These are phyloP conservation scores for Penicillium flavigenum DNA, from an alignment of 495 filamentous ascomycete genomes.

Conservation along the genomic window DNA sequence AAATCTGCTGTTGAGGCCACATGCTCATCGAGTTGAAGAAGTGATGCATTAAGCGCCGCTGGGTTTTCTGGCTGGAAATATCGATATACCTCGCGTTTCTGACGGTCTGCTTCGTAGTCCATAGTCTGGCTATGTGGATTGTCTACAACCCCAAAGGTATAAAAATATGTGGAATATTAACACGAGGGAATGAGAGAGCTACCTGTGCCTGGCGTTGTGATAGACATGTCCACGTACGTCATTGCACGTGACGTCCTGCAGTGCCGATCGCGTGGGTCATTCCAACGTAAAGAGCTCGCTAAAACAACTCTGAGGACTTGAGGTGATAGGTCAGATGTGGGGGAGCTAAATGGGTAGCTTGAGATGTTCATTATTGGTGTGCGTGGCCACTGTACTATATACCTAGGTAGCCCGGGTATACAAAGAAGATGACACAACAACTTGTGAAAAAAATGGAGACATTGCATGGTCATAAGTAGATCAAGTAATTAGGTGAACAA, in stretches of 20 bases:
- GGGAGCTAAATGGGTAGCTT: neutral
- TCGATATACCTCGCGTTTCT: conserved; percentile 33
- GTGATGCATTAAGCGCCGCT: conserved; percentile 4
- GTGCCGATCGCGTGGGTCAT: neutral
- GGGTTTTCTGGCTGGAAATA: conserved; percentile 31
- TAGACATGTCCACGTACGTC: neutral
- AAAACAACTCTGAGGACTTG: neutral
- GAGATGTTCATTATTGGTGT: neutral
- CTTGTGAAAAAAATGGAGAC: neutral
- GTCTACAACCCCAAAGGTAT: neutral
- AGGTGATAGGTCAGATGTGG: no score
- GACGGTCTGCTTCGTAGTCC: conserved; percentile 18
- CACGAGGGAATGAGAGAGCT: neutral
- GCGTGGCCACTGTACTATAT: no score
- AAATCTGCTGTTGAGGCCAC: neutral
- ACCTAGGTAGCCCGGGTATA: neutral
- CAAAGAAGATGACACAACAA: neutral
- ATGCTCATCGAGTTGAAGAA: conserved; percentile 1
- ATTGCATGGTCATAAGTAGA: neutral
- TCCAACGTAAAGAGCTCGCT: neutral
- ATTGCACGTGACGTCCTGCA: neutral
- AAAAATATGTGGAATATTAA: neutral
- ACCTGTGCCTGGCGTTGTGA: neutral
- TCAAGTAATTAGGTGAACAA: neutral
- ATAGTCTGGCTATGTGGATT: neutral